Conservation (phyloP, 2,329 filamentous ascomycete genomes). For the Juglanconis sp. region DNA sequence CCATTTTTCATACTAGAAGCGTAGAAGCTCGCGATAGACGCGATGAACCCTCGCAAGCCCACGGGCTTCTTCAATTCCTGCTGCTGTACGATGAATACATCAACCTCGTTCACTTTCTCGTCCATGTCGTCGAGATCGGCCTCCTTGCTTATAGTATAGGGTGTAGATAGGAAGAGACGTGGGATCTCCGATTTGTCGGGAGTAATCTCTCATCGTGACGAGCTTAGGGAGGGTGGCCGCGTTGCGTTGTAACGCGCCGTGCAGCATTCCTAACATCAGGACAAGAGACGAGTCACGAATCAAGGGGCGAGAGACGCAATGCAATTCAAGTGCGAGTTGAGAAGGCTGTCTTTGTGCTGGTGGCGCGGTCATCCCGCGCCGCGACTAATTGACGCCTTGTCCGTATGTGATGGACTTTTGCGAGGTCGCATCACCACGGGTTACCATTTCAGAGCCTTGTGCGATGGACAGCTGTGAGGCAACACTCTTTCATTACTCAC, state of each 20-base stretch:
- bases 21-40: background rate
- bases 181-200: background rate
- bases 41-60: background rate
- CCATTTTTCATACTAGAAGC: background rate
- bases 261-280: background rate
- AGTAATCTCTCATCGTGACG: background rate
- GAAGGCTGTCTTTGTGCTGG: conserved; percentile 1
- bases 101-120: conserved; percentile 12
- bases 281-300: background rate
- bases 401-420: background rate
- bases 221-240: background rate
- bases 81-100: conserved; percentile 2
- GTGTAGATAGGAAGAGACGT: background rate
- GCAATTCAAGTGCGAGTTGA: conserved; percentile 3
- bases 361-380: background rate
- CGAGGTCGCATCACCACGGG: background rate
- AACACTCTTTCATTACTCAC: background rate
- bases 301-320: background rate
- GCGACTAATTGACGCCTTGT: background rate
- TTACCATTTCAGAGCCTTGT: background rate
- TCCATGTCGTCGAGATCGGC: conserved; percentile 6
- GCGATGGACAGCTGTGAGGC: background rate
- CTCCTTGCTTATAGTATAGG: background rate
- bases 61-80: background rate
- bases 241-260: background rate